Evolutionary conservation across 2,329 filamentous ascomycete genomes (phyloP).

Genomic region (Aspergillus thermomutatus): DNA sequence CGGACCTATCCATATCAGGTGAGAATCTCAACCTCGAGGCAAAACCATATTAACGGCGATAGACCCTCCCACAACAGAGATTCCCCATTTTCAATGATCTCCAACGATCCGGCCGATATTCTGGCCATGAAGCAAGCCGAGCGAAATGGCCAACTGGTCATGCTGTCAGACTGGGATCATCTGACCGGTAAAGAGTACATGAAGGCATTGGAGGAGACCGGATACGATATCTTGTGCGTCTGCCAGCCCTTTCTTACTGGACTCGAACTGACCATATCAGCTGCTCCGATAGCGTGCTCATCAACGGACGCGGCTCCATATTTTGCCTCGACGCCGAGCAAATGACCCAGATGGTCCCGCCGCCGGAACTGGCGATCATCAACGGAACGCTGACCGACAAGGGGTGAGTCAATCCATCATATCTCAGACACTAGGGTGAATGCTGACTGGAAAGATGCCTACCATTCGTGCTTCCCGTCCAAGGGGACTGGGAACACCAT

Average conservation of each 20-base stretch:
- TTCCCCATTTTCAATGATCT: conserved; percentile 52
- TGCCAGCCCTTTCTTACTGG: neutral
- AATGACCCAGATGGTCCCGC: conserved; percentile 8
- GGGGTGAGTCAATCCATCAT: conserved; percentile 10
- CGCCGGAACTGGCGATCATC: conserved; percentile 4
- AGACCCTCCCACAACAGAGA: conserved; percentile 1
- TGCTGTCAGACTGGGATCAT: conserved; percentile 57
- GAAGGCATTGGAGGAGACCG: conserved; percentile 21
- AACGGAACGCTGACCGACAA: conserved; percentile 16
- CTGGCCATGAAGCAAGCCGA: conserved; percentile 50
- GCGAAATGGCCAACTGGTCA: conserved; percentile 43
- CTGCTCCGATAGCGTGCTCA: conserved; percentile 19
- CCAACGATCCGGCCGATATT: conserved; percentile 36
- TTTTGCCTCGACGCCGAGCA: conserved; percentile 16
- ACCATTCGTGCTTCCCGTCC: conserved; percentile 7
- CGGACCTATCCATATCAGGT: conserved; percentile 43
- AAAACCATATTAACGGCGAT: neutral
- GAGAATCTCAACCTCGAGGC: neutral
- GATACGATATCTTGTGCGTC: conserved; percentile 21
- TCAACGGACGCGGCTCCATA: conserved; percentile 18
- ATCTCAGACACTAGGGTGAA: neutral
- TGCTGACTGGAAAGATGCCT: conserved; percentile 6
- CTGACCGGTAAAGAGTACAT: conserved; percentile 49
- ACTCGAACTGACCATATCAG: conserved; percentile 2
- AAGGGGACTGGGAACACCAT: conserved; percentile 10